Base-by-base conservation (phyloP, 352 stramenopile species). In the Globisporangium parvum region DNA sequence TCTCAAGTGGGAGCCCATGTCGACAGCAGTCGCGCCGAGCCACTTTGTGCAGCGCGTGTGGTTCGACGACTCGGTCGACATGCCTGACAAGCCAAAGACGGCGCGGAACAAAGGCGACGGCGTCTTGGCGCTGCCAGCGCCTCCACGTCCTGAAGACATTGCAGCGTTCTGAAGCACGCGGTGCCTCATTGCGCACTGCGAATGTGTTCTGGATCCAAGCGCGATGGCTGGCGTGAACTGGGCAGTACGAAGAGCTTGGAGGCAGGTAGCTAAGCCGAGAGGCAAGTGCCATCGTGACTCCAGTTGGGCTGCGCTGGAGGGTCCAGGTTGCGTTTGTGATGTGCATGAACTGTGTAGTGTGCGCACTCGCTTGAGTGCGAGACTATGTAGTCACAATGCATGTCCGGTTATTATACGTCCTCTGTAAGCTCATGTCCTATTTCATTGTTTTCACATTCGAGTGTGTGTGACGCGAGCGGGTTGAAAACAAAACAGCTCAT, bases 41-140 rank as follows among this genome's bases (percentile, higher is more conserved):
- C 45, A 70, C 10, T 81, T 76, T 57, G 44, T 81, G 3, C 20
- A 63, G 24, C 61, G 71, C 15, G 67, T 76, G 17, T 81, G 71
- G 71, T 42, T 81, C 12, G 66, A 78, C n/a, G 71, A 81, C 51
- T 63, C 55, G 5, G 53, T 41, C 2, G 45, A 57, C 0, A 78
- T 81, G 71, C 37, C 55, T 17, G 55, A 74, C 17, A 78, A 78
- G 20, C 69, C 71, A 8, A 60, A 65, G 26, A 15, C 42, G 20
- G 33, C 55, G 18, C 35, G 50, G 23, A 72, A 67, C 37, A n/a
- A 41, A 2, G 56, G 50, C 8, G 39, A 47, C 4, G 21, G 26
- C 1, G 39, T 46, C 10, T 45, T 66, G 24, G 28, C 47, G 6
- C 62, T 65, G 15, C 47, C 56, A 6, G 5, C 41, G 41, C 41